phyloP scores from a whole-genome alignment of 441 rosid species.

The Populus hybrid region DNA sequence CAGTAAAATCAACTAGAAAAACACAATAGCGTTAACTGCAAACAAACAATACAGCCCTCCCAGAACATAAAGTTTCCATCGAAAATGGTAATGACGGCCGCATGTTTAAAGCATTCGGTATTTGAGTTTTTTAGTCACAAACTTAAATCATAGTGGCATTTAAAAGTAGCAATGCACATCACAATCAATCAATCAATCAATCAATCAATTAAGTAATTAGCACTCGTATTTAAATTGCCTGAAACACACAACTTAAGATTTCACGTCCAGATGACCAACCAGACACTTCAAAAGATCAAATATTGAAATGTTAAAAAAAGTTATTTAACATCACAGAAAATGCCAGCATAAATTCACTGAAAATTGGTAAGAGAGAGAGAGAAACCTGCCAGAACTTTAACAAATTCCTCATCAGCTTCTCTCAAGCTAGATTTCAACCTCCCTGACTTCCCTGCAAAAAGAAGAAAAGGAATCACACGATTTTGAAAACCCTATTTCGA shows the following conservation, averaged over 20 bases:
- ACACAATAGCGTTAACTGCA: background rate
- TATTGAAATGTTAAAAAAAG: background rate
- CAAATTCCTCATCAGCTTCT: conserved; percentile 78
- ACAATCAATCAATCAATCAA: too few relatives aligned
- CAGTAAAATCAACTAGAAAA: background rate
- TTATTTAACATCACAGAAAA: background rate
- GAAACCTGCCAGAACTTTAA: conserved; percentile 70
- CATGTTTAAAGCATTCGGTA: background rate
- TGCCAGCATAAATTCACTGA: background rate
- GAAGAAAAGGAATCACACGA: background rate
- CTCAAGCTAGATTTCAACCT: conserved; percentile 55
- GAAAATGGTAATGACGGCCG: background rate
- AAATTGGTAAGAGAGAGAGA: background rate
- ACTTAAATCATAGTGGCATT: background rate
- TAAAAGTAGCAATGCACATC: background rate
- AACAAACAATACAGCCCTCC: background rate
- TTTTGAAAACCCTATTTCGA: background rate
- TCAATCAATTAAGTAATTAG: background rate
- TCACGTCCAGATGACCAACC: background rate
- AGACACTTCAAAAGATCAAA: background rate
- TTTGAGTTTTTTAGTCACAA: background rate
- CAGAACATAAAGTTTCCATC: background rate
- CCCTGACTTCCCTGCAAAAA: conserved; percentile 46
- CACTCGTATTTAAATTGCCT: background rate
- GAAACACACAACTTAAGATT: background rate